These are phyloP conservation scores for Scleroderma bovista DNA, from an alignment of 768 basidiomycete species.

Conservation along the genomic window DNA sequence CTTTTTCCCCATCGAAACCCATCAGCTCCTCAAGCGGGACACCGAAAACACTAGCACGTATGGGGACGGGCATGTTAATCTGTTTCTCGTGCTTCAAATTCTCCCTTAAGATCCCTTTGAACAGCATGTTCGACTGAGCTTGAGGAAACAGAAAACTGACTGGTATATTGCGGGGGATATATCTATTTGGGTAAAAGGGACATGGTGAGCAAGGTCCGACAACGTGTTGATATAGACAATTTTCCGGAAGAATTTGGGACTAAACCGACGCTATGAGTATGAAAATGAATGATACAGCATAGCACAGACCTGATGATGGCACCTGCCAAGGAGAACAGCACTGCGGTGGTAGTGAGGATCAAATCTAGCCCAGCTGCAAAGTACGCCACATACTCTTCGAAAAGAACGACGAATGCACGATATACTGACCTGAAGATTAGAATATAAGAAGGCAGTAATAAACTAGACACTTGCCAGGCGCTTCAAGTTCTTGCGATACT, in stretches of 20 bases:
- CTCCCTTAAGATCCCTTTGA: constrained; percentile 45
- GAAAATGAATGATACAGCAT: neutral
- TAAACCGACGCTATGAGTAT: constrained; percentile 22
- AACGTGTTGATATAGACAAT: constrained; percentile 71
- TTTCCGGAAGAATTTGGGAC: constrained; percentile 89
- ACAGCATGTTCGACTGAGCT: neutral
- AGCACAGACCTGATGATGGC: constrained; percentile 72
- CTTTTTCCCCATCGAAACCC: constrained; percentile 80
- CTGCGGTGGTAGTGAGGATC: constrained; percentile 33
- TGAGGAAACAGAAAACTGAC: constrained; percentile 39
- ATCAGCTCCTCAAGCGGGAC: constrained; percentile 79
- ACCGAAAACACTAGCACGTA: constrained; percentile 65
- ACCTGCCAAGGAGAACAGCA: constrained; percentile 85
- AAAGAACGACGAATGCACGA: constrained; percentile 85
- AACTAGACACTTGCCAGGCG: constrained; percentile 49
- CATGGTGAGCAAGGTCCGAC: constrained; percentile 67
- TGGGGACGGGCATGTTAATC: constrained; percentile 60
- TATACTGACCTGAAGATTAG: constrained; percentile 47
- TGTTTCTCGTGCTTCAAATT: constrained; percentile 69
- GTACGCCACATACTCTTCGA: constrained; percentile 60
- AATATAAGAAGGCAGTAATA: neutral
- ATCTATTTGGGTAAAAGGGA: constrained; percentile 85
- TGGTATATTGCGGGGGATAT: constrained; percentile 78
- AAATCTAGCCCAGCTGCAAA: neutral
- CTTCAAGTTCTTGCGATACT: constrained; percentile 87